Conservation (phyloP, 805 yeast genomes). For the Kockiozyma suomiensis region DNA sequence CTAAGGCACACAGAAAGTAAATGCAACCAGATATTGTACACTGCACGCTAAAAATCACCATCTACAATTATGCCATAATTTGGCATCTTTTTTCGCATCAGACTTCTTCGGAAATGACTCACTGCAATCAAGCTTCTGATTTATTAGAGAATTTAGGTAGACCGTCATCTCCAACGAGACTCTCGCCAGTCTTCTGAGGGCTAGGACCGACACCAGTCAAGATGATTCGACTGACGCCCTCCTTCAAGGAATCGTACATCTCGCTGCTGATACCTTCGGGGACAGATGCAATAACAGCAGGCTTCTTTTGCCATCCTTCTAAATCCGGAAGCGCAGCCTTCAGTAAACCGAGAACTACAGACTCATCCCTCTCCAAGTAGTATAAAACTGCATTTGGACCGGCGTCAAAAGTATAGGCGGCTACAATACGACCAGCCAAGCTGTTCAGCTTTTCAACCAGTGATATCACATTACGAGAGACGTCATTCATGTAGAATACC, state of each 20-base stretch:
- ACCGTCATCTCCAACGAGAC: conserved; percentile 62
- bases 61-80: no score
- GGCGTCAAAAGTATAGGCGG: conserved; percentile 98
- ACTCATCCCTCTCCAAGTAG: conserved; percentile 75
- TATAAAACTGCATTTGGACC: conserved; percentile 98
- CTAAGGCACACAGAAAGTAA: not conserved
- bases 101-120: no score
- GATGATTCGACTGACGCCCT: conserved; percentile 82
- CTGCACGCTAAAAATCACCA: not conserved
- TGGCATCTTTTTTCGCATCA: no score
- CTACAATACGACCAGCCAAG: conserved; percentile 62
- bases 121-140: no score
- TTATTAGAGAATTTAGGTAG: conserved; percentile 50
- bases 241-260: conserved; percentile 55
- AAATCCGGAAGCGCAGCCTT: conserved; percentile 60
- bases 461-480: conserved; percentile 79
- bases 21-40: not conserved
- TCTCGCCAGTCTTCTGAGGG: conserved; percentile 63
- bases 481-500: conserved; percentile 89
- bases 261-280: conserved; percentile 44
- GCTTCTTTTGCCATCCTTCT: conserved; percentile 65
- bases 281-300: conserved; percentile 37
- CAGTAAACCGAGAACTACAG: conserved; percentile 69
- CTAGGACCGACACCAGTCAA: conserved; percentile 87
- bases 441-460: conserved; percentile 77